A percentile compares a stretch with the other conserved stretches of the same genome.
These are phyloP conservation scores for Paxillus rubicundulus DNA, from an alignment of 768 basidiomycete genomes.

Conservation along the genomic window DNA sequence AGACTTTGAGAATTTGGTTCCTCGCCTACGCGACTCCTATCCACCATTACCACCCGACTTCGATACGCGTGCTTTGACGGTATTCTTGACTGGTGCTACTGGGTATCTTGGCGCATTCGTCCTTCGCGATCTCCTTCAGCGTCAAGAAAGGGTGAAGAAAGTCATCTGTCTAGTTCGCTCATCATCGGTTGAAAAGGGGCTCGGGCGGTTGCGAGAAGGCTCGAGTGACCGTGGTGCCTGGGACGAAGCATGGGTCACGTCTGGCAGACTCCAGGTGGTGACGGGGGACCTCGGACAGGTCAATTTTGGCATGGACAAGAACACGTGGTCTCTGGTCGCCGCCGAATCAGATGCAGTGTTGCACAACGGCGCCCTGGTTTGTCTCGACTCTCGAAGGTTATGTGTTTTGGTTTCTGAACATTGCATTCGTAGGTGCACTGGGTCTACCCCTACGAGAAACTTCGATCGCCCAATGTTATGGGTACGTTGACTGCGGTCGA, in stretches of 20 bases:
- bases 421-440: slow-evolving; percentile 75
- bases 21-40: slow-evolving; percentile 61
- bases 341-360: slow-evolving; percentile 77
- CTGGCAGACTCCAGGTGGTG: slow-evolving; percentile 72
- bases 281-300: slow-evolving; percentile 79
- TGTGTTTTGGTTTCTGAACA: background rate
- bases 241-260: slow-evolving; percentile 77
- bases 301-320: slow-evolving; percentile 66
- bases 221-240: slow-evolving; percentile 82
- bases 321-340: slow-evolving; percentile 65
- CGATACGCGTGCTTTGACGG: slow-evolving; percentile 52
- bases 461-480: slow-evolving; percentile 90
- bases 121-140: slow-evolving; percentile 71
- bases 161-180: slow-evolving; percentile 93
- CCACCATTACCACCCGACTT: slow-evolving; percentile 58
- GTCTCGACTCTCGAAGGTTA: slow-evolving; percentile 26
- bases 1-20: slow-evolving; percentile 66
- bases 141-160: slow-evolving; percentile 64
- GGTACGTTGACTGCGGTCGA: slow-evolving; percentile 83
- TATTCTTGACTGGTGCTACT: slow-evolving; percentile 96
- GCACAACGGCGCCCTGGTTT: slow-evolving; percentile 95
- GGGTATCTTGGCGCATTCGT: slow-evolving; percentile 97
- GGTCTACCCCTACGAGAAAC: slow-evolving; percentile 96
- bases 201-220: slow-evolving; percentile 67
- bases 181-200: slow-evolving; percentile 53